Evolutionary conservation across 1,284 basidiomycete genomes (phyloP).

Genomic region (Tilletia caries): DNA sequence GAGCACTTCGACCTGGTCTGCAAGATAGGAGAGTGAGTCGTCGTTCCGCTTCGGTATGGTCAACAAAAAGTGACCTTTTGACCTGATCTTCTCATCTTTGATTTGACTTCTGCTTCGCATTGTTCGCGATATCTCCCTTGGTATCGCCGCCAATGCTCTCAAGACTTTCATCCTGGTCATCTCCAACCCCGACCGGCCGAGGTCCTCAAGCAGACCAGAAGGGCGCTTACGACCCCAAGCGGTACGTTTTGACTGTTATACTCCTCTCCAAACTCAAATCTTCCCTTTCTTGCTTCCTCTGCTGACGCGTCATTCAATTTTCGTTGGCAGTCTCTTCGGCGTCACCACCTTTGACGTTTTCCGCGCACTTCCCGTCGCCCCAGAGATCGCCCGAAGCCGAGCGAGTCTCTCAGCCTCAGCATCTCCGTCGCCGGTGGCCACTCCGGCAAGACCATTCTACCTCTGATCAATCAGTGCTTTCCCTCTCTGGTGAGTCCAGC

Average conservation of each 20-base stretch:
- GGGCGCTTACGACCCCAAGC: slow-evolving; percentile 59
- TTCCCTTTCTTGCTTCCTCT: too few relatives aligned
- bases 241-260: neutral
- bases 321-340: slow-evolving; percentile 26
- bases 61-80: too few relatives aligned
- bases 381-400: slow-evolving; percentile 71
- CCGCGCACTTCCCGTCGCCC: slow-evolving; percentile 89
- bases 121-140: slow-evolving; percentile 84
- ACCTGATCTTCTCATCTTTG: too few relatives aligned
- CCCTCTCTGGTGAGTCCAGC: slow-evolving; percentile 29
- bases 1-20: slow-evolving; percentile 44
- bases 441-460: slow-evolving; percentile 92
- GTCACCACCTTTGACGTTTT: slow-evolving; percentile 90
- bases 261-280: too few relatives aligned
- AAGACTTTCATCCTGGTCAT: slow-evolving; percentile 94
- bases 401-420: slow-evolving; percentile 59
- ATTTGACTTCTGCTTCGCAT: too few relatives aligned
- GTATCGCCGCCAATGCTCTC: slow-evolving; percentile 77
- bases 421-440: slow-evolving; percentile 94
- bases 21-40: slow-evolving; percentile 50
- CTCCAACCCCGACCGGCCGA: slow-evolving; percentile 92
- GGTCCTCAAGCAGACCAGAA: slow-evolving; percentile 89
- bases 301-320: too few relatives aligned
- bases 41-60: too few relatives aligned
- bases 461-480: slow-evolving; percentile 77